Evolutionary conservation across 768 basidiomycete genomes (phyloP).

Genomic region (Leucosporidium scottii): DNA sequence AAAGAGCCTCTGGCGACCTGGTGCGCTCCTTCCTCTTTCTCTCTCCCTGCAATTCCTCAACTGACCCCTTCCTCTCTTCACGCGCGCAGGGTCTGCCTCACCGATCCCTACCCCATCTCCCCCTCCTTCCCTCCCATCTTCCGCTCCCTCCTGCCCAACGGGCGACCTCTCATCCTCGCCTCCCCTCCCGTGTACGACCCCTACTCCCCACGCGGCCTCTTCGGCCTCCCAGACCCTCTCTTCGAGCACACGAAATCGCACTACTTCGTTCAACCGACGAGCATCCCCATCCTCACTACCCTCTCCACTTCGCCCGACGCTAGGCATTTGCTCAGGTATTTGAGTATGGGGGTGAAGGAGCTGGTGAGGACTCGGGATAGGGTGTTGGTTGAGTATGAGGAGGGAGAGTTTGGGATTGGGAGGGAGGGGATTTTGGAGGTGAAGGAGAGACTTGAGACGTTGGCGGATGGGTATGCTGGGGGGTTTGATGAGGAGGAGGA

Average conservation of each 20-base stretch:
- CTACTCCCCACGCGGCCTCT: constrained; percentile 10
- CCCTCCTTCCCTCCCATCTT: constrained; percentile 13
- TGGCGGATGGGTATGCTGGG: constrained; percentile 9
- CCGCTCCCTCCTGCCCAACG: constrained; percentile 20
- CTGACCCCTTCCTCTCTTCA: too few relatives aligned
- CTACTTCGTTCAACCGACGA: constrained; percentile 15
- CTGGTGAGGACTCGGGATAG: constrained; percentile 5
- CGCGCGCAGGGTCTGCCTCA: constrained; percentile 20
- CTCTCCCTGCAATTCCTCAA: not conserved
- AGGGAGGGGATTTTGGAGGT: constrained; percentile 21
- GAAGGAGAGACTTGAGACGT: constrained; percentile 18
- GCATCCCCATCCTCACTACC: constrained; percentile 23
- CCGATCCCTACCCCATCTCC: constrained; percentile 19
- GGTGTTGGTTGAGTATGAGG: constrained; percentile 22
- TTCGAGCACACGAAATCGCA: constrained; percentile 2
- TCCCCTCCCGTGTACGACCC: constrained; percentile 7
- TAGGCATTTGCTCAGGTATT: not conserved
- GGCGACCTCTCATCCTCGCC: constrained; percentile 19
- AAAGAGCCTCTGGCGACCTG: constrained; percentile 19
- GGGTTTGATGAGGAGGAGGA: constrained; percentile 2
- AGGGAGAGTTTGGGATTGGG: constrained; percentile 23
- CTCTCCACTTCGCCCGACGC: constrained; percentile 14
- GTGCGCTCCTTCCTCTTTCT: not conserved
- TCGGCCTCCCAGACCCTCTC: constrained; percentile 19
- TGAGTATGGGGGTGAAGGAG: constrained; percentile 9